Evolutionary conservation across 192 early-diverging fungal species (phyloP), one percentile per base, ranked within the genome.

Genomic region (Coemansia sp.): DNA sequence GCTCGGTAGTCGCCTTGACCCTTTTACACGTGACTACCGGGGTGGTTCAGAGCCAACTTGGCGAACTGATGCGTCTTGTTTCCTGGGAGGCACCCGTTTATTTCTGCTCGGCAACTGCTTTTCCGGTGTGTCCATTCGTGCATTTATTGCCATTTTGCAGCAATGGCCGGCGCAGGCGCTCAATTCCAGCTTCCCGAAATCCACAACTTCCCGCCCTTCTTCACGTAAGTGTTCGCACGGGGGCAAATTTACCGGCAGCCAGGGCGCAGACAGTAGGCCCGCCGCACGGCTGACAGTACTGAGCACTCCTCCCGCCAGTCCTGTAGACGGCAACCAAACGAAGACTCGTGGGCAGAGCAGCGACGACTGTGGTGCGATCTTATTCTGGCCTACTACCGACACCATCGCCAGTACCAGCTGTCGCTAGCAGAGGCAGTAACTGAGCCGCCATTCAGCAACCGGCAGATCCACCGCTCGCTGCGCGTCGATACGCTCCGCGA

Each of bases 191-290:
- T 90, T 65, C 91, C 93, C 19, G 78, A 87, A 52, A 88, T 93
- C 52, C 82, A 93, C 81, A 82, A 78, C 72, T 96, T 96, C 64
- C 90, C 91, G 10, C 93, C 93, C 5, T 93, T 96, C 76, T 95
- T 84, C 75, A 92, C 89, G 89, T 91, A 84, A 73, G 84, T 59
- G 14, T 7, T 2, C 35, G 38, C 38, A 0, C 17, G 8, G n/a
- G 2, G 17, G 17, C 36, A 2, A 17, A 15, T 15, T 38, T 38
- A 29, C 28, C 34, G 15, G 4, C 15, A 36, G 4, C 28, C 28
- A 8, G 3, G 8, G 28, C 28, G 8, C 28, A 29, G 8, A 8
- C 8, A 8, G 28, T 29, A 29, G 8, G 8, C 3, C 4, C 28
- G 4, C 28, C 4, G 3, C 8, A 29, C 8, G 8, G 28, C 28